Percentiles rank a stretch among this genome's conserved stretches.
These are phyloP conservation scores for Gossypium schwendimanii DNA, from an alignment of 441 rosid genomes.

Conservation along the genomic window DNA sequence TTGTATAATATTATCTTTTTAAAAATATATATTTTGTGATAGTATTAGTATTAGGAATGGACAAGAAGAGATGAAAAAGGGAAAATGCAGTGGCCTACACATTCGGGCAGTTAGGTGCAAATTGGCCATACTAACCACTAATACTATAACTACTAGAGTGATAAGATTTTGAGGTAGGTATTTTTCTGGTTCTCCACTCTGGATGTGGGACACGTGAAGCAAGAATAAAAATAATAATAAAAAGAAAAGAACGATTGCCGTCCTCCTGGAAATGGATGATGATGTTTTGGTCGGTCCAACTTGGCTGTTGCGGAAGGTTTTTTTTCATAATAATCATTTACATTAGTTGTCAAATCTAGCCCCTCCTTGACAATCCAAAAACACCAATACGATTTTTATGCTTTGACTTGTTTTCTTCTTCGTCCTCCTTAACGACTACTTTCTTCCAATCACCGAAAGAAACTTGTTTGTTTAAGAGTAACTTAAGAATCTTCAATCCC, in stretches of 20 bases:
- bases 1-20: too few species aligned
- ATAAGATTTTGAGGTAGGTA: slow-evolving; percentile 32
- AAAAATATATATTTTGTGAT: background rate
- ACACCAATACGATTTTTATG: background rate
- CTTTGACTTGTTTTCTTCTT: background rate
- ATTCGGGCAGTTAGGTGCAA: slow-evolving; percentile 39
- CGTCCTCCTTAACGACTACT: background rate
- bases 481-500: background rate
- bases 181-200: slow-evolving; percentile 29
- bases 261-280: background rate
- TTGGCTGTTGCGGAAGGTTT: background rate
- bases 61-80: background rate
- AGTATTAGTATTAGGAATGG: background rate
- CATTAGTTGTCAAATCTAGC: background rate
- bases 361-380: background rate
- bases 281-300: background rate
- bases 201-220: background rate
- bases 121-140: slow-evolving; percentile 38
- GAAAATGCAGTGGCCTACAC: slow-evolving; percentile 37
- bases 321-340: too few species aligned
- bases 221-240: background rate
- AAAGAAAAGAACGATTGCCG: background rate
- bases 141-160: slow-evolving; percentile 45
- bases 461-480: background rate
- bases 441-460: slow-evolving; percentile 22